Evolutionary conservation across 495 filamentous ascomycete genomes (phyloP), one percentile per base, ranked within the genome.

Genomic region (Aspergillus sclerotiicarbonarius): DNA sequence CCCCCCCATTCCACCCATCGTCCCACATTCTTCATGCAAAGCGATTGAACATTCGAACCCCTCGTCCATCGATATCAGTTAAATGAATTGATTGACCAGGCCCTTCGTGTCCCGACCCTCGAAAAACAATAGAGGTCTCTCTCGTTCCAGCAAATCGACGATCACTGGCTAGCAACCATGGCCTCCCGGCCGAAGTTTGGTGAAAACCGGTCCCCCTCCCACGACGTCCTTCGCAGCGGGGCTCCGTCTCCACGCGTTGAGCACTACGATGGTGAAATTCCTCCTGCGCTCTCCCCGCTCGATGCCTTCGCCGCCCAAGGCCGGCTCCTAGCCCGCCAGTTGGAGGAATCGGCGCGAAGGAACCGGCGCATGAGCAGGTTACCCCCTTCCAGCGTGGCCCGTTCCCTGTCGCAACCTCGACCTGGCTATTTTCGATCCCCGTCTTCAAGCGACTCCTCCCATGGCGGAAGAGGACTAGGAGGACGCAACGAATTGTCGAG

Each of bases 241-340:
- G 72, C 87, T 6, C 78, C 79, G 52, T 91, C 88, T 4, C 88
- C 89, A 43, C 84, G 88, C 52, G 76, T 92, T 59, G 70, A 75
- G 58, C 90, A 93, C 67, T 79, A 87, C 53, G 87, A 89, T 50
- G 94, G 93, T 49, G 94, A 96, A 63, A 81, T 91, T 9, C 93
- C 94, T 32, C 94, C 94, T 15, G 88, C 92, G 31, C 83, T 97
- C 49, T 98, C 94, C 2, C 94, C 94, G 15, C 83, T 98, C 47
- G 94, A 98, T 79, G 93, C 94, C 39, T 90, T 98, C 60, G 91
- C 91, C 16, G 82, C 90, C 57, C 92, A 96, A 61, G 92, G 91
- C 56, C 87, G 92, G 50, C 69, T 93, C 60, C 82, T 98, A 46
- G 89, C 90, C n/a, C 88, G 84, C 71, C 87, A 95, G 69, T 82